Base-by-base conservation (phyloP, 805 yeast species). In the Ogataea siamensis region DNA sequence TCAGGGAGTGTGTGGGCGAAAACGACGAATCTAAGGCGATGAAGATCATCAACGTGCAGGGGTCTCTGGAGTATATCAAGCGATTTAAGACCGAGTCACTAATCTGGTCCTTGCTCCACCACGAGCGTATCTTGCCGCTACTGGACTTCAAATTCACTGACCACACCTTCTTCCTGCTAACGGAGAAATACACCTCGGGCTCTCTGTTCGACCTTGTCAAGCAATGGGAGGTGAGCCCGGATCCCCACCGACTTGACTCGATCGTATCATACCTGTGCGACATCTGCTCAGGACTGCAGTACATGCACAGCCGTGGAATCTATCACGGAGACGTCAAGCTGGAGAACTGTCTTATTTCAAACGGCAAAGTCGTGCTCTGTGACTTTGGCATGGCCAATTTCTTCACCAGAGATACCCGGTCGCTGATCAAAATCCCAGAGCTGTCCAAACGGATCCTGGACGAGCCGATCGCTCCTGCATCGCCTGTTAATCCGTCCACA, bases 271-370 rank as follows among this genome's bases (percentile, higher is more conserved):
- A 73, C 48, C 52, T 73, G 4, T 49, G 59, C 19, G 87, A 84
- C 50, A 68, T 87, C 3, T 70, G 76, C 3, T 57, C 65, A 9
- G 89, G 83, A 0, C 56, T 87, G 9, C 51, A 63, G 35, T 84
- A 82, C 55, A 67, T 87, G 74, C 86, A 80, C 55, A 66, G 70
- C 5, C 63, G 64, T 49, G 76, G 80, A 1, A 68, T 85, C 21
- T 84, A 81, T 7, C 96, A 87, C 53, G 89, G 95, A 2, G 96
- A 87, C 62, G 59, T 87, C 32, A 87, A 87, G 61, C 67, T 87
- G 29, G 96, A 87, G 51, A 87, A 87, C 54, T 84, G 91, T 44
- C 63, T 87, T 29, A 58, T 86, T 18, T 29, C 50, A n/a, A 29
- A 47, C 9, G 51, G 57, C 37, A 64, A 64, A 29, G 67, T 86